These are phyloP conservation scores for Thymus mandschuricus DNA, from an alignment of 257 asterid genomes.

Conservation along the genomic window DNA sequence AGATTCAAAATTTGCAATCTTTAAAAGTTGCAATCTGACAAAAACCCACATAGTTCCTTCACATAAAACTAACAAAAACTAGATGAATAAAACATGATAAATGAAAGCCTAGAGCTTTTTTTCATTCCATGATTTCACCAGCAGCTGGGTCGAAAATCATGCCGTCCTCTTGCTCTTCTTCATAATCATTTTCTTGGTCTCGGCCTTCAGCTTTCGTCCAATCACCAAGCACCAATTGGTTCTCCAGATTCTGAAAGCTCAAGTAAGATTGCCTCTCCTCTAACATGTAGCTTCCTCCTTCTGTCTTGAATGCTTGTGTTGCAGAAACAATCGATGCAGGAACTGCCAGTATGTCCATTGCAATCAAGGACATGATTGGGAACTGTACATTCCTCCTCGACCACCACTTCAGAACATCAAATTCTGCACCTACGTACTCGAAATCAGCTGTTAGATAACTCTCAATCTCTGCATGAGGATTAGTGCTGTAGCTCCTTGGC, in stretches of 20 bases:
- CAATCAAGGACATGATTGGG: neutral
- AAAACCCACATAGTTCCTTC: too few relatives aligned
- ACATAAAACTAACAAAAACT: too few relatives aligned
- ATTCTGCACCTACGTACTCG: neutral
- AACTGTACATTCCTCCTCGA: neutral
- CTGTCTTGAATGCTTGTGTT: conserved; percentile 5
- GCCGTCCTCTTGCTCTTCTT: neutral
- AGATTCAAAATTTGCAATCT: too few relatives aligned
- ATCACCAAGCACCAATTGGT: conserved; percentile 4
- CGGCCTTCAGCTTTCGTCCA: conserved; percentile 5
- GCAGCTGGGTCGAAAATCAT: too few relatives aligned
- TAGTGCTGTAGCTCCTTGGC: neutral
- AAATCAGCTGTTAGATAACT: neutral
- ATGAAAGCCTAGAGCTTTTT: too few relatives aligned
- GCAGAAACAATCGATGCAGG: conserved; percentile 4
- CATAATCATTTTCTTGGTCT: neutral
- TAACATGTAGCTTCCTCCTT: neutral
- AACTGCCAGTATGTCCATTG: conserved; percentile 3
- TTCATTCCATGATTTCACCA: too few relatives aligned
- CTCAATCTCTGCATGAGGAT: conserved; percentile 19
- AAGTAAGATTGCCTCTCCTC: neutral
- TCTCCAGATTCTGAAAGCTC: neutral
- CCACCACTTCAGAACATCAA: conserved; percentile 25
- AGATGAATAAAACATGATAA: too few relatives aligned
- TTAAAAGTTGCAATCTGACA: too few relatives aligned